Base-by-base conservation (phyloP, 306 rosid species). In the Trifolium dubium region DNA sequence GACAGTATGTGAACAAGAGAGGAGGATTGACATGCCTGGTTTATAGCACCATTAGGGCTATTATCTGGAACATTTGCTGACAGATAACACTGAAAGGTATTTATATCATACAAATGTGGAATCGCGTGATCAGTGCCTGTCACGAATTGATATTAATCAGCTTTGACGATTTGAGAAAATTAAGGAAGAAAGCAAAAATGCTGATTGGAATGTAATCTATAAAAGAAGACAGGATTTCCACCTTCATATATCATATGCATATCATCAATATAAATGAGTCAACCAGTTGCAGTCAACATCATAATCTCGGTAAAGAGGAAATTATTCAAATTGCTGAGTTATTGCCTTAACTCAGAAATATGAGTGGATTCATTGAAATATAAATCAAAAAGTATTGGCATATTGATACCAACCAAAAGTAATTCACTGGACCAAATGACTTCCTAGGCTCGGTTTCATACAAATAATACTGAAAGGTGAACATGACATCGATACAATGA, bases 51-150 rank as follows among this genome's bases (percentile, higher is more conserved):
- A 44, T 77, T 89, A 71, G 69, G 84, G 64, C 86, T 83, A 67
- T 87, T 67, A 63, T 93, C 97, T 2, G 89, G 97, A 70, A 50
- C 64, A 73, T 81, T 86, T 64, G 96, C 85, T 29, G 93, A 87
- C 51, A 89, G 85, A 88, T 81, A 93, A 74, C 98, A 93, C 74
- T 88, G 93, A 77, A 93, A 89, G 50, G 96, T 88, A 73, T 91
- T 91, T 82, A 91, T 75, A 85, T 89, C 97, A 73, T 93, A 91
- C 83, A 91, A 73, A 84, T 91, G 97, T 47, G 98, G 84, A 82
- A 89, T 86, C 67, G 90, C 89, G 82, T 93, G 98, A 88, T 93
- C 97, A 72, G 97, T 93, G 70, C 97, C 98, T 93, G 89, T 58
- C 32, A 46, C 60, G 75, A 74, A 65, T 44, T 69, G 51, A 66